Percentiles rank a stretch among this genome's conserved stretches.
These are phyloP conservation scores for Ramaria rubella DNA, from an alignment of 768 basidiomycete genomes.

Conservation along the genomic window DNA sequence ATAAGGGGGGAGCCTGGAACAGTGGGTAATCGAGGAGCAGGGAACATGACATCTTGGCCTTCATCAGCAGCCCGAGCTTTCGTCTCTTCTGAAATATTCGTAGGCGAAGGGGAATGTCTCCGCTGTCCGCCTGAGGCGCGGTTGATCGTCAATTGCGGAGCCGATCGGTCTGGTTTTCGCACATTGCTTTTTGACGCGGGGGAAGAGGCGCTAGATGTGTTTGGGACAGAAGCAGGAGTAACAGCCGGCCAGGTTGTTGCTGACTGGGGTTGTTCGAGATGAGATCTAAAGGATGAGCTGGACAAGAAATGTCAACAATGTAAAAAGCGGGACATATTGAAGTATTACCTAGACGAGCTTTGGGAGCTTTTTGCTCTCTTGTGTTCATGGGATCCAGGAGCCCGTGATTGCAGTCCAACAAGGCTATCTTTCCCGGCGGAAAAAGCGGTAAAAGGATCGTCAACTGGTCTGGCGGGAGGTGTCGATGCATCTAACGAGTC, in stretches of 20 bases:
- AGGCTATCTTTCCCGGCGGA: neutral
- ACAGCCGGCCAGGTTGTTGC: neutral
- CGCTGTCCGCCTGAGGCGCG: neutral
- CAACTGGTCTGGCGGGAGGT: neutral
- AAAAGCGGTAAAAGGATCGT: neutral
- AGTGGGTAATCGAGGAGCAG: slow-evolving; percentile 20
- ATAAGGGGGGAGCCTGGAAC: slow-evolving; percentile 53
- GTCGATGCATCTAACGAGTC: neutral
- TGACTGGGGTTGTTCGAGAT: neutral
- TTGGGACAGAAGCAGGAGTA: neutral
- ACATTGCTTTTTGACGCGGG: neutral
- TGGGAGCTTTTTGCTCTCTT: neutral
- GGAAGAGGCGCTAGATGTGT: neutral
- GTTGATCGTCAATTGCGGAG: slow-evolving; percentile 5
- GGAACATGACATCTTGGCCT: slow-evolving; percentile 15
- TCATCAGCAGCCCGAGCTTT: slow-evolving; percentile 26
- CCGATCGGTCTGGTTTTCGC: neutral
- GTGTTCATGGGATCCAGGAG: neutral
- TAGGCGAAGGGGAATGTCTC: neutral
- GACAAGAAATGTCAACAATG: neutral
- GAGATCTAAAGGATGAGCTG: slow-evolving; percentile 7
- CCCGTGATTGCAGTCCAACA: neutral
- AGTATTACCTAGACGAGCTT: slow-evolving; percentile 3
- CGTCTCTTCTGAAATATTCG: slow-evolving; percentile 31
- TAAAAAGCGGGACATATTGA: neutral